phyloP scores from a whole-genome alignment of 2,329 filamentous ascomycete genomes.

The Alternaria sp. region DNA sequence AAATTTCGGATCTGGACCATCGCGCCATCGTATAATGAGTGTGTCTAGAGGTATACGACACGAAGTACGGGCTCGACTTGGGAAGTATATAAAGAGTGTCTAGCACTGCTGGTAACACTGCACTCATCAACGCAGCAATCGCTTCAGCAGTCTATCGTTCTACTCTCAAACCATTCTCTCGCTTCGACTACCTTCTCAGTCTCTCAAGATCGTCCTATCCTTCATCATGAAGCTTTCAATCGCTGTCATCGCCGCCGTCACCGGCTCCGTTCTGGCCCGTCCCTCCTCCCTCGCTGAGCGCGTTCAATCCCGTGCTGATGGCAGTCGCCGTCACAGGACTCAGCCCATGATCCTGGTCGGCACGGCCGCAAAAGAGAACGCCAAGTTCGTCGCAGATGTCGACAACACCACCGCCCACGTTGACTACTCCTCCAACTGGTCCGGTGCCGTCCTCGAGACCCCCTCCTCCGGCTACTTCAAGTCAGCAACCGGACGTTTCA shows the following conservation, averaged over 20 bases:
- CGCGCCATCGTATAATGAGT: not conserved
- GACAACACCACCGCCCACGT: constrained; percentile 52
- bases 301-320: constrained; percentile 21
- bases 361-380: constrained; percentile 15
- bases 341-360: constrained; percentile 23
- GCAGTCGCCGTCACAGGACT: constrained; percentile 19
- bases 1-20: not conserved
- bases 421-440: constrained; percentile 65
- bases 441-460: constrained; percentile 60
- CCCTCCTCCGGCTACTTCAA: constrained; percentile 56
- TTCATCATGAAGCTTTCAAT: constrained; percentile 23
- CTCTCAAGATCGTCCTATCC: not conserved
- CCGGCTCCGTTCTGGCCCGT: constrained; percentile 18
- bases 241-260: constrained; percentile 16
- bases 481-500: constrained; percentile 61
- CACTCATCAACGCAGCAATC: not conserved
- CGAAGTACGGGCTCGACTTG: not conserved
- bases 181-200: not conserved
- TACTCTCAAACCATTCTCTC: not conserved
- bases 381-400: constrained; percentile 17
- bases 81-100: not conserved
- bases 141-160: not conserved
- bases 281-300: constrained; percentile 23
- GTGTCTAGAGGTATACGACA: not conserved
- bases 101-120: not conserved